Percentiles rank a stretch among this genome's conserved stretches.
Evolutionary conservation across 768 basidiomycete species (phyloP).

Genomic region (Saitozyma sp.): DNA sequence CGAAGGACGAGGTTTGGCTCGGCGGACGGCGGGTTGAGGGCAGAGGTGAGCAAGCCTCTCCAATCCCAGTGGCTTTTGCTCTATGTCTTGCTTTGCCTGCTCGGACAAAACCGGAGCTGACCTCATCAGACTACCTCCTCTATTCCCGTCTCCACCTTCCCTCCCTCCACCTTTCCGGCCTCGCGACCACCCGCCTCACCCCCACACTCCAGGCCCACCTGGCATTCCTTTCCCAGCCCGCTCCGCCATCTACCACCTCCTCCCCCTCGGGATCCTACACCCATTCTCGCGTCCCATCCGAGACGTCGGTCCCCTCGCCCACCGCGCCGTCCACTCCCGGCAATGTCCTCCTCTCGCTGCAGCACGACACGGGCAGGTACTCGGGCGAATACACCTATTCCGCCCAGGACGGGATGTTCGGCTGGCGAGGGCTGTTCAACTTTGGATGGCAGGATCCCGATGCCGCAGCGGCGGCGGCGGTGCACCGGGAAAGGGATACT

Average conservation of each 20-base stretch:
- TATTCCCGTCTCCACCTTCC: conserved; percentile 92
- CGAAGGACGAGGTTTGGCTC: conserved; percentile 75
- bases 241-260: conserved; percentile 49
- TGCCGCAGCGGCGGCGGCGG: conserved; percentile 20
- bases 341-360: conserved; percentile 72
- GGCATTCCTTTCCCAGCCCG: conserved; percentile 59
- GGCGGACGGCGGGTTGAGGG: conserved; percentile 75
- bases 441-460: conserved; percentile 69
- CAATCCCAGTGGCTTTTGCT: no score
- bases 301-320: conserved; percentile 54
- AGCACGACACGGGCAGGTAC: conserved; percentile 90
- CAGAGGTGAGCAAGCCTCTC: conserved; percentile 60
- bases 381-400: conserved; percentile 93
- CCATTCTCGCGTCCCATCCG: conserved; percentile 54
- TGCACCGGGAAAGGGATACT: conserved; percentile 25
- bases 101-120: background rate
- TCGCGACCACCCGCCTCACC: conserved; percentile 79
- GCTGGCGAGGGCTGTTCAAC: conserved; percentile 82
- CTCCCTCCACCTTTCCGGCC: conserved; percentile 79
- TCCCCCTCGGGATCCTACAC: conserved; percentile 22
- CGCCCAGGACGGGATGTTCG: conserved; percentile 91
- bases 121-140: conserved; percentile 75
- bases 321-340: conserved; percentile 53
- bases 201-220: conserved; percentile 78
- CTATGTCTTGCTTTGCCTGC: background rate